A percentile compares a stretch with the other conserved stretches of the same genome.
Conservation (phyloP, 2,329 filamentous ascomycete genomes). For the Claviceps spartinae region DNA sequence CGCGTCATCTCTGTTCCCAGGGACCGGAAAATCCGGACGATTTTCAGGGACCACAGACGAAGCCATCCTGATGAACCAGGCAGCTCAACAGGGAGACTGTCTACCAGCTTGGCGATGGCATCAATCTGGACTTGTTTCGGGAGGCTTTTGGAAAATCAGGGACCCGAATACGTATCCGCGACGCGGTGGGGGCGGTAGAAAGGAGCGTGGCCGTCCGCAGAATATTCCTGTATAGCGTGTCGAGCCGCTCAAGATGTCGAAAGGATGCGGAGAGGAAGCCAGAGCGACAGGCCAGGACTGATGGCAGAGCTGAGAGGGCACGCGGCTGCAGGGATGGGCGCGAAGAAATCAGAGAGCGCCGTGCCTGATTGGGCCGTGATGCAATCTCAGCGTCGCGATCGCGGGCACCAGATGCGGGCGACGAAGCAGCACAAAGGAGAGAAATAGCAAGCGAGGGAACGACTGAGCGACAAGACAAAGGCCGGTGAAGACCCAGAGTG, state of each 20-base stretch:
- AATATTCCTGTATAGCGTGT: conserved; percentile 1
- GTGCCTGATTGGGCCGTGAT: conserved; percentile 1
- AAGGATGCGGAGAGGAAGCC: neutral
- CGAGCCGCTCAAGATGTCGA: neutral
- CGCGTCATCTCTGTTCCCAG: conserved; percentile 18
- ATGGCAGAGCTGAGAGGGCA: neutral
- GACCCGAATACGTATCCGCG: neutral
- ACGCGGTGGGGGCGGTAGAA: neutral
- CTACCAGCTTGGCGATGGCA: conserved; percentile 8
- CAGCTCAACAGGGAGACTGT: conserved; percentile 12
- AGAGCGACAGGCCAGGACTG: neutral
- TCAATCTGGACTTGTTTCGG: neutral
- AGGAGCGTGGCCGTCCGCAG: neutral
- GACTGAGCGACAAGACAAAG: neutral
- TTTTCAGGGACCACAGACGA: conserved; percentile 29
- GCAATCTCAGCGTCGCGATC: conserved; percentile 1
- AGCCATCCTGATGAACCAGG: conserved; percentile 22
- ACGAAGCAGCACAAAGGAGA: conserved; percentile 1
- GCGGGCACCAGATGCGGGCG: neutral
- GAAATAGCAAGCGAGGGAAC: neutral
- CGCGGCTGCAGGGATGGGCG: conserved; percentile 3
- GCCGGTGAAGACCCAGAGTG: neutral
- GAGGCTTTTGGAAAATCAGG: neutral
- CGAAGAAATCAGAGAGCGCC: neutral
- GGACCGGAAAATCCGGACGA: conserved; percentile 25